Evolutionary conservation across 1,284 basidiomycete species (phyloP), one percentile per base, ranked within the genome.

Genomic region (Phlebopus sp.): DNA sequence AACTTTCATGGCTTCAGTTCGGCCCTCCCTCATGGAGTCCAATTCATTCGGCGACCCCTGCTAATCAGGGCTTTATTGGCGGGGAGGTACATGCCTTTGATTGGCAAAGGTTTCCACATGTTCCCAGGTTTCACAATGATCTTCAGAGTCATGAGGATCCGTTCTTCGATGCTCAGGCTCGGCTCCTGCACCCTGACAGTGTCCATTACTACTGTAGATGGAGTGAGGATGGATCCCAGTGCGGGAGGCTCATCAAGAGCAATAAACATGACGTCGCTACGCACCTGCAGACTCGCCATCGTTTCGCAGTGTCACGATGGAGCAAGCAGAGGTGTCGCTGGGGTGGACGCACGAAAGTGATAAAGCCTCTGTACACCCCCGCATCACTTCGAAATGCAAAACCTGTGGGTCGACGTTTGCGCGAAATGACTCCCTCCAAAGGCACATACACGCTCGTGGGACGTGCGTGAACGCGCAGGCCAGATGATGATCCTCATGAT

Each of bases 351-450:
- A 1, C 5, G 3, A 63, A 54, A 39, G 4, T 44, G n/a, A 52
- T 63, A 37, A 67, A 62, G 13, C 50, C 32, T 18, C 55, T 0
- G 54, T 65, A 1, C 63, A 63, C 23, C 23, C 66, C 2, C 53
- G 40, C 14, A 29, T 59, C n/a, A 49, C 17, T 1, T 36, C 50
- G 15, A 10, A 5, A 2, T 67, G 62, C 38, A 14, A 46, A 15
- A 39, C 3, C 6, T 63, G 62, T 32, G 53, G 61, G 5, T 48
- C 52, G 0, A 40, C 30, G 4, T 60, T 63, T 41, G 62, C 62
- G 6, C 61, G 65, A 17, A 46, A 9, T 21, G 62, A 66, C n/a
- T 67, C 62, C n/a, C 57, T 66, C n/a, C 59, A 45, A 37, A 58
- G 62, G 8, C 62, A 63, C 4, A 40, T 56, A 30, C 59, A 64